A percentile compares a stretch with the other conserved stretches of the same genome.
phyloP scores from a whole-genome alignment of 176 grass and related monocot genomes.

The Carex pumila region DNA sequence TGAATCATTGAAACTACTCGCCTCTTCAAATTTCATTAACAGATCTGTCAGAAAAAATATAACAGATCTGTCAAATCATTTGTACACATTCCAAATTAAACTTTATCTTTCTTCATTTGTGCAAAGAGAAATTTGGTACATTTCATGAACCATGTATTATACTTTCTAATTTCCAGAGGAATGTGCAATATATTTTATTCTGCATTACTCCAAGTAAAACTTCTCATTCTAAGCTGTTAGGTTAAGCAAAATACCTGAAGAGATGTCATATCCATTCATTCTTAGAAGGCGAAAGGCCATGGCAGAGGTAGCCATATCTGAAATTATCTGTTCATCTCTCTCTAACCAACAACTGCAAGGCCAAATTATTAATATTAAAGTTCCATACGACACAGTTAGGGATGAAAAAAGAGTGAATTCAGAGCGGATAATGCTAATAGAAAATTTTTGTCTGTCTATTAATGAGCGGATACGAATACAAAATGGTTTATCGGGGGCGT shows the following conservation, averaged over 20 bases:
- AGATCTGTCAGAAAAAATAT: conserved; percentile 34
- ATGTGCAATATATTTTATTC: no score
- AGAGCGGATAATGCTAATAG: no score
- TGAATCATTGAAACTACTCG: conserved; percentile 37
- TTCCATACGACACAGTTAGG: background rate
- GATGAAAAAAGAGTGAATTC: no score
- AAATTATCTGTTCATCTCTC: conserved; percentile 48
- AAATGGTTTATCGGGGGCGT: no score
- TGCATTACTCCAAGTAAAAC: background rate
- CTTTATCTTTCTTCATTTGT: background rate
- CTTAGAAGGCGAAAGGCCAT: conserved; percentile 72
- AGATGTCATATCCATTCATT: conserved; percentile 64
- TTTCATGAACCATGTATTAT: background rate
- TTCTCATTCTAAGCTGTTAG: background rate
- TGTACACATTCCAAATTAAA: background rate
- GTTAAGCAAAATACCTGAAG: conserved; percentile 38
- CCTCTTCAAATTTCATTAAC: conserved; percentile 35
- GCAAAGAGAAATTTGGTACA: background rate
- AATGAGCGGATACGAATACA: no score
- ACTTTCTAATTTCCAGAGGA: background rate
- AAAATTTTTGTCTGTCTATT: no score
- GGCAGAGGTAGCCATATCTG: conserved; percentile 45
- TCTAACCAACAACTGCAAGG: conserved; percentile 67
- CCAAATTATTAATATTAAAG: background rate
- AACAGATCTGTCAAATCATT: background rate